Evolutionary conservation across 2,329 filamentous ascomycete species (phyloP), one percentile per base, ranked within the genome.

Genomic region (Cladophialophora bantiana): DNA sequence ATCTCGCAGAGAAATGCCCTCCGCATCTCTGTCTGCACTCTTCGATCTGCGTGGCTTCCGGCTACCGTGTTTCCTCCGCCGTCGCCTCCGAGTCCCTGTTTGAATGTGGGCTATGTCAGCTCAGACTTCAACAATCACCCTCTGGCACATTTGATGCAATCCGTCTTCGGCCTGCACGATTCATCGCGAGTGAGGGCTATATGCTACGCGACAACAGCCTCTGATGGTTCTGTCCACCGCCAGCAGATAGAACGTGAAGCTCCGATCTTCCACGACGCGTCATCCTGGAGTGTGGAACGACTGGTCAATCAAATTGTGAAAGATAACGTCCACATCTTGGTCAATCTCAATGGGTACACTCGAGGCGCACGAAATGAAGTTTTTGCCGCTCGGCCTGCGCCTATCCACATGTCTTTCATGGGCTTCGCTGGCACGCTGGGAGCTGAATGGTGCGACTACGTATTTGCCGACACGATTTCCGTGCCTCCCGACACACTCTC

Each of bases 341-440:
- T 99, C 73, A 99, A 99, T 71, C 84, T 99, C n/a, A 99, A 99
- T 74, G 95, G 95, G 10, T 99, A 99, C 77, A 99, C 95, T 0
- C 87, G 95, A 62, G 95, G 95, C 35, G 95, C 95, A n/a, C 88
- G 94, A 31, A 99, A 99, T 73, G 95, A 99, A 76, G 90, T 99
- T 3, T 99, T 99, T 77, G 95, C 95, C 26, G 95, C 95, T 26
- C 88, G 96, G 32, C 93, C 95, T 15, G 93, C 94, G 1, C 95
- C 95, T 0, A 93, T 99, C 52, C 95, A 99, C 72, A 99, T 99
- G 95, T 97, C 95, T 0, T 99, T 99, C 75, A 99, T 99, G 95
- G 95, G 95, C 0, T 99, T 99, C 76, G 95, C 95, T 0, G 95
- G 95, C 9, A 97, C 94, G 0, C 82, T 99, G 0, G 95, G 95